A percentile compares a stretch with the other conserved stretches of the same genome.
phyloP scores from a whole-genome alignment of 768 basidiomycete species.

The Coprinopsis cinerea region DNA sequence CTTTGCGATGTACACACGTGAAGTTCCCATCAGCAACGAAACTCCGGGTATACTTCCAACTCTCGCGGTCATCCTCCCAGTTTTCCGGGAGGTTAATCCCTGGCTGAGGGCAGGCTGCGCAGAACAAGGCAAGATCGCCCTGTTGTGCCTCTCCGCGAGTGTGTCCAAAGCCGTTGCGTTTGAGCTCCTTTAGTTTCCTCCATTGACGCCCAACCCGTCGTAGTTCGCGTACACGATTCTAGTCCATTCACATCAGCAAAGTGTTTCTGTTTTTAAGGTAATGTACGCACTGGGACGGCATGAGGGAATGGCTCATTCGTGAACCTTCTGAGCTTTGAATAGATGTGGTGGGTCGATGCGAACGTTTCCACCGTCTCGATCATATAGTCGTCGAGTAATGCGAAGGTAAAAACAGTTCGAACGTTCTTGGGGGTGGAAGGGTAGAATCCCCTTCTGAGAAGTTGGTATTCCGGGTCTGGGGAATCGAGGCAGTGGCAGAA shows the following conservation, averaged over 20 bases:
- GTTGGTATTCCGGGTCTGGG: too few relatives aligned
- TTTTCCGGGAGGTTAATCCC: neutral
- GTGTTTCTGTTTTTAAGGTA: neutral
- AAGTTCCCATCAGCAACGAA: neutral
- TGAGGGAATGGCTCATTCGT: neutral
- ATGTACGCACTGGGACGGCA: neutral
- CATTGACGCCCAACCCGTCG: neutral
- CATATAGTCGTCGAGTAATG: too few relatives aligned
- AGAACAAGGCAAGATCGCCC: too few relatives aligned
- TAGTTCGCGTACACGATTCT: neutral
- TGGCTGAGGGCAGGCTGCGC: neutral
- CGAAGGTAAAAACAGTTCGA: too few relatives aligned
- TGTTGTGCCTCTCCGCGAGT: too few relatives aligned
- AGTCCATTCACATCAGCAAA: neutral
- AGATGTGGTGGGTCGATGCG: constrained; percentile 23
- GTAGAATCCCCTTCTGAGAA: too few relatives aligned
- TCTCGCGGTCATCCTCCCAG: neutral
- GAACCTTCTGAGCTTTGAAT: constrained; percentile 16
- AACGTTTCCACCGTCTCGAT: constrained; percentile 27
- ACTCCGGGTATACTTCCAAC: neutral
- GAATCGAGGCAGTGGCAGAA: too few relatives aligned
- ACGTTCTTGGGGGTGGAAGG: too few relatives aligned
- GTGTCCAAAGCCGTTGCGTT: too few relatives aligned
- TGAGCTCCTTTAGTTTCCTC: neutral
- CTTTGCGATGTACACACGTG: too few relatives aligned